Evolutionary conservation across 805 yeast species (phyloP), one percentile per base, ranked within the genome.

Genomic region (Candida nonsorbophila): DNA sequence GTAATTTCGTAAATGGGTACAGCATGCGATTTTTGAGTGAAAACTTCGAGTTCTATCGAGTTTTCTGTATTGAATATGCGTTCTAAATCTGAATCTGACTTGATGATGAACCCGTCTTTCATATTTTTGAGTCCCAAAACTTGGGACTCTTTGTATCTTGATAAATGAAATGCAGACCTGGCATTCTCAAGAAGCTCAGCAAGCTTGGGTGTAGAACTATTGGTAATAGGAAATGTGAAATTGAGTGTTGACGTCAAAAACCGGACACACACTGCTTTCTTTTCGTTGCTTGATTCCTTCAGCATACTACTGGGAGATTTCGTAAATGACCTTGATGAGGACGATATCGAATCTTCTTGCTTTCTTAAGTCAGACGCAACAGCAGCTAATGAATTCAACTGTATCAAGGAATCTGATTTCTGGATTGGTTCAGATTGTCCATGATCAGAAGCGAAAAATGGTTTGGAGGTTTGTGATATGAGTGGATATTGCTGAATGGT

Each of bases 141-240:
- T 18, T 30, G 39, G 38, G 40, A 36, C 6, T 39, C 44, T 5
- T 28, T 30, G 19, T 36, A 39, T 29, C 23, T 35, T 1, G 36
- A 33, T 11, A 53, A 33, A 19, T 72, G 69, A 52, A 88, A 88
- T 14, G 88, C 83, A 28, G 69, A 62, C 31, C 74, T 75, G 10
- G 85, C 86, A 49, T 86, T 87, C 33, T 82, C 84, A 8, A 86
- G 44, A n/a, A 88, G 56, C 53, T 88, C 97, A 16, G 69, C 46
- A 22, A 79, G 58, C 0, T 92, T 79, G 2, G 97, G 97, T 5
- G 94, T 81, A 0, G 94, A 81, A 25, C 81, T 74, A 38, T 76
- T 73, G 26, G 66, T 53, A 4, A 76, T 67, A 9, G 83, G 74
- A 51, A 71, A 88, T 3, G 74, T 69, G 45, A 88, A 81, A 25